Percentiles rank a stretch among this genome's conserved stretches.
phyloP scores from a whole-genome alignment of 2,329 filamentous ascomycete species.

The Aspergillus sp. region DNA sequence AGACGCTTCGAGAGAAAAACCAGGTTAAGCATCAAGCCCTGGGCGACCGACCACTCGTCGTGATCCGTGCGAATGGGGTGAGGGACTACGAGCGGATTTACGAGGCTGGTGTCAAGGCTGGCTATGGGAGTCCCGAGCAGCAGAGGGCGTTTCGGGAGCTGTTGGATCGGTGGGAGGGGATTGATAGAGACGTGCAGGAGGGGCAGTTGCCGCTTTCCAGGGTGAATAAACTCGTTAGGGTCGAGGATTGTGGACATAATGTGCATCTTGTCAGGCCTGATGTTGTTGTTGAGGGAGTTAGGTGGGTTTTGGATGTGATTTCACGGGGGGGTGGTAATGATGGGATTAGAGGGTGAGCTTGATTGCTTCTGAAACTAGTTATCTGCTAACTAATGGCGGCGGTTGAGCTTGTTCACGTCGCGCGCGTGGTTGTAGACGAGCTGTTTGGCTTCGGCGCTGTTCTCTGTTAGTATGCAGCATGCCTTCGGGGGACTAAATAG shows the following conservation, averaged over 20 bases:
- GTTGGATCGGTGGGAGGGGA: constrained; percentile 35
- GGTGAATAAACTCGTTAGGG: constrained; percentile 33
- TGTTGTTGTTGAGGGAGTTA: constrained; percentile 40
- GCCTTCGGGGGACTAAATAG: neutral
- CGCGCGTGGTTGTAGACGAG: constrained; percentile 20
- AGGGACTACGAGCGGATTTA: constrained; percentile 41
- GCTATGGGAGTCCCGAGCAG: constrained; percentile 41
- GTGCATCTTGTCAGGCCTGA: constrained; percentile 43
- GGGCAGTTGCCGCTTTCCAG: constrained; percentile 40
- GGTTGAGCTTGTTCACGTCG: constrained; percentile 16
- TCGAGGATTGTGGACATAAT: constrained; percentile 45
- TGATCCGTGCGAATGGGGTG: constrained; percentile 40
- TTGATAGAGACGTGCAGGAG: constrained; percentile 34
- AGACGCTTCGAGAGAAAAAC: constrained; percentile 33
- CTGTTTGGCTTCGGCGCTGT: constrained; percentile 18
- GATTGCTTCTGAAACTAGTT: neutral
- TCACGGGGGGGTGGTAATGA: neutral
- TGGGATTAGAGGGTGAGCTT: neutral
- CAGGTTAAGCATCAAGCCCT: constrained; percentile 36
- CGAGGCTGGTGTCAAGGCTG: constrained; percentile 34
- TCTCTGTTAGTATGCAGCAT: neutral
- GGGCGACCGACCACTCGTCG: constrained; percentile 37
- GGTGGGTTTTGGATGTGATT: constrained; percentile 36
- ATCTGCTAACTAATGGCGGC: neutral
- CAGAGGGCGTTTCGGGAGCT: constrained; percentile 32